Evolutionary conservation across 805 yeast species (phyloP), one percentile per base, ranked within the genome.

Genomic region (Wickerhamiella sergipiensis): DNA sequence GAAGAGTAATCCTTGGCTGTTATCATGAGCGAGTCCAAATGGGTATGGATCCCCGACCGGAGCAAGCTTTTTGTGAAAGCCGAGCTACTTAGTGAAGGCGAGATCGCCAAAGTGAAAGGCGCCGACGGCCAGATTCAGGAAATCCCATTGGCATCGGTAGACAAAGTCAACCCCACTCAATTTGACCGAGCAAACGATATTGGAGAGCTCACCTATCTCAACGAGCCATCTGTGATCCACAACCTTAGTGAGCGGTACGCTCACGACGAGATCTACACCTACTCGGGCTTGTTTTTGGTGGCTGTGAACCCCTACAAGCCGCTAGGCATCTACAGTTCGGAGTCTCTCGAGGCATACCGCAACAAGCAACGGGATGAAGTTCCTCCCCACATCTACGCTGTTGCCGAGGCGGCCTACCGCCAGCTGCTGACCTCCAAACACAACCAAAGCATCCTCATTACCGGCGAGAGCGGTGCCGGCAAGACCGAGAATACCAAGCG

Each of bases 401-500:
- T 85, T 29, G 84, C 95, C 0, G 95, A 92, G 61, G 79, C 79
- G 46, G 95, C 97, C 1, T 85, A 80, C 59, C 77, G 86, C 55
- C 84, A 81, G 59, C 70, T 92, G 63, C 69, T 86, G 12, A 71
- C 75, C 12, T 81, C 83, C 56, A 73, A 71, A 48, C 80, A 79
- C 59, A 83, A 89, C 65, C 98, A 92, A 69, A 81, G 94, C 12
- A 87, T 92, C 50, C 71, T 92, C 47, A 97, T 92, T n/a, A 92
- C 98, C 0, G 99, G 99, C 56, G 99, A 92, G 64, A 83, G 95
- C 22, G 99, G 99, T 57, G 98, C 99, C 0, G 99, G 99, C 49
- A 92, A 92, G 64, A 92, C 99, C 0, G 98, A 92, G 68, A 92
- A 87, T 59, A 92, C 99, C 4, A 92, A 92, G 66, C 88, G 85